phyloP scores from a whole-genome alignment of 495 filamentous ascomycete genomes.

The Darksidea phi region DNA sequence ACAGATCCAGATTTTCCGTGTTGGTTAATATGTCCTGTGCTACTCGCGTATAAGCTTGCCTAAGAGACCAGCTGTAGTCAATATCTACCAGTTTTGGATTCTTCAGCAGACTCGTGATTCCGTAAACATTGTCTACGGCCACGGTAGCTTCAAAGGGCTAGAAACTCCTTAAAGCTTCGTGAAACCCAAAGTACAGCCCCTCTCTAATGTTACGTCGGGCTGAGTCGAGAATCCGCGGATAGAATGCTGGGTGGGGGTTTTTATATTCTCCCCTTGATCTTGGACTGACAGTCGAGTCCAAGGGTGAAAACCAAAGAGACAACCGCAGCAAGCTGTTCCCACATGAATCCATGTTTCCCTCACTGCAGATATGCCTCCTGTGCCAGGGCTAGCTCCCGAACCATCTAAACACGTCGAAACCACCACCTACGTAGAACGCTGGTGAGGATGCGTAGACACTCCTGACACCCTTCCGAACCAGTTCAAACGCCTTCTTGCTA shows the following conservation, averaged over 20 bases:
- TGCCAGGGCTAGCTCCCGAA: conserved; percentile 1
- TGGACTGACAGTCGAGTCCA: background rate
- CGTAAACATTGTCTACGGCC: background rate
- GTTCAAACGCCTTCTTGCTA: background rate
- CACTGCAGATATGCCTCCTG: background rate
- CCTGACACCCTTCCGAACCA: background rate
- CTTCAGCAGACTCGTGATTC: background rate
- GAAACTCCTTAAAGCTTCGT: background rate
- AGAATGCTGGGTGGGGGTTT: background rate
- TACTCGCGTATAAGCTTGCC: background rate
- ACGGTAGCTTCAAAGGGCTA: background rate
- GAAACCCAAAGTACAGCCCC: background rate
- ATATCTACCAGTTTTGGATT: background rate
- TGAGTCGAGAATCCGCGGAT: background rate
- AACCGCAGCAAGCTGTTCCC: background rate
- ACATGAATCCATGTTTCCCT: background rate
- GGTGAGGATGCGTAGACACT: background rate
- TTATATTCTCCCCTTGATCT: background rate
- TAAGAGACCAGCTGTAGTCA: background rate
- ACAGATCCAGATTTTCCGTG: background rate
- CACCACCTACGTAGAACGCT: background rate
- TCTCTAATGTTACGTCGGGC: background rate
- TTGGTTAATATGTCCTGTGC: background rate
- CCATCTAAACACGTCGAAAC: conserved; percentile 1
- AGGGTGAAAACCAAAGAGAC: background rate